Percentiles rank a stretch among this genome's conserved stretches.
These are phyloP conservation scores for Tephrocybe rancida DNA, from an alignment of 768 basidiomycete genomes.

Conservation along the genomic window DNA sequence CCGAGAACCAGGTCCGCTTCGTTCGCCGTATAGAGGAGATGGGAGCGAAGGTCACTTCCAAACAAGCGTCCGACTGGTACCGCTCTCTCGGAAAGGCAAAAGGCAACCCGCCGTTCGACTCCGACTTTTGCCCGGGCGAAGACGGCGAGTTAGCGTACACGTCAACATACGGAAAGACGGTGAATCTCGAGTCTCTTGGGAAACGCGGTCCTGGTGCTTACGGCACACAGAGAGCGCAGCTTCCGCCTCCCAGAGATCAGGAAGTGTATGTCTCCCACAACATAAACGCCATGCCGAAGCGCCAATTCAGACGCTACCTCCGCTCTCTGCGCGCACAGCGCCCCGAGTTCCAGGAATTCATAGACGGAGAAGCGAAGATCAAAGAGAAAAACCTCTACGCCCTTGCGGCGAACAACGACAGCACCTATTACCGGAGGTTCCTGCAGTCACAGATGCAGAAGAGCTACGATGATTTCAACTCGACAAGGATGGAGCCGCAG, in stretches of 20 bases:
- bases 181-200: slow-evolving; percentile 22
- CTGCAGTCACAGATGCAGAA: slow-evolving; percentile 32
- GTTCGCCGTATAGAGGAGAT: slow-evolving; percentile 70
- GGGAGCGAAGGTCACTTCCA: slow-evolving; percentile 37
- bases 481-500: slow-evolving; percentile 53
- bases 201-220: slow-evolving; percentile 28
- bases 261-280: slow-evolving; percentile 44
- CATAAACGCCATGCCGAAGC: slow-evolving; percentile 59
- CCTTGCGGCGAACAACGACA: slow-evolving; percentile 24
- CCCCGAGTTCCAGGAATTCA: slow-evolving; percentile 52
- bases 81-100: slow-evolving; percentile 36
- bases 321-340: slow-evolving; percentile 57
- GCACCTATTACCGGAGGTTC: slow-evolving; percentile 37
- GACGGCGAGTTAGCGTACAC: not conserved
- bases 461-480: slow-evolving; percentile 21
- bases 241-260: not conserved
- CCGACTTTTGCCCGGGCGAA: slow-evolving; percentile 43
- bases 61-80: slow-evolving; percentile 35
- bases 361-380: slow-evolving; percentile 28
- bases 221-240: slow-evolving; percentile 16
- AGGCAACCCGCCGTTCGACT: slow-evolving; percentile 43
- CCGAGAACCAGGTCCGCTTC: slow-evolving; percentile 66
- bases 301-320: slow-evolving; percentile 62
- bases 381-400: slow-evolving; percentile 20
- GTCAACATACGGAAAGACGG: not conserved